Base-by-base conservation (phyloP, 2,329 filamentous ascomycete genomes). In the Aspergillus sp. region DNA sequence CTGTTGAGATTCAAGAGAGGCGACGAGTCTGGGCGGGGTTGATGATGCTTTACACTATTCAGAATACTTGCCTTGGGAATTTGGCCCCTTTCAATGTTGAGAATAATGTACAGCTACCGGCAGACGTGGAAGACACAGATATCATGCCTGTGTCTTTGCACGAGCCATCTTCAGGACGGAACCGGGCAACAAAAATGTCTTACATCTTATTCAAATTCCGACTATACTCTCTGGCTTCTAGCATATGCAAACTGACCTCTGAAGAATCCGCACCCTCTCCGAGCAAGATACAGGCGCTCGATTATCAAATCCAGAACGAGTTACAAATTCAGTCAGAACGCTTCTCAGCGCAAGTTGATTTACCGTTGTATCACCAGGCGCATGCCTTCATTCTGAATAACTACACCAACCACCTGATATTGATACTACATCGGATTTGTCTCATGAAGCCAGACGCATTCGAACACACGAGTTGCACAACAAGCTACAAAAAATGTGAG, bases 1-100 rank as follows among this genome's bases (percentile, higher is more conserved):
- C 59, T 2, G 45, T 75, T 7, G 64, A 69, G 46, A 62, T 57
- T 11, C 68, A 73, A 59, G 65, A 73, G 58, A 55, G 71, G 42
- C 65, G 72, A 14, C 61, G 71, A 12, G 66, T 63, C 51, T 74
- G 70, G 72, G 66, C 68, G 1, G 71, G 59, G 1, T 53, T 74
- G n/a, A 69, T 70, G 67, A 72, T 73, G 67, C 63, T 74, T 3
- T 69, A 73, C 46, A 72, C 68, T 3, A 69, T 70, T 39, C 71
- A 74, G 42, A 71, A 71, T 55, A 68, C 71, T 9, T 67, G 64
- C n/a, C 59, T 72, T 31, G 67, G 70, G 4, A 71, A 69, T 50
- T 24, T 74, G 22, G 63, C 64, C 29, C 65, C 61, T 36, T 63
- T 63, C 22, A 52, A 56, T 39, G 49, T 70, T 36, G 54, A 54